These are phyloP conservation scores for Debaryomycetaceae sp. DNA, from an alignment of 1,139 yeast species.

Conservation along the genomic window DNA sequence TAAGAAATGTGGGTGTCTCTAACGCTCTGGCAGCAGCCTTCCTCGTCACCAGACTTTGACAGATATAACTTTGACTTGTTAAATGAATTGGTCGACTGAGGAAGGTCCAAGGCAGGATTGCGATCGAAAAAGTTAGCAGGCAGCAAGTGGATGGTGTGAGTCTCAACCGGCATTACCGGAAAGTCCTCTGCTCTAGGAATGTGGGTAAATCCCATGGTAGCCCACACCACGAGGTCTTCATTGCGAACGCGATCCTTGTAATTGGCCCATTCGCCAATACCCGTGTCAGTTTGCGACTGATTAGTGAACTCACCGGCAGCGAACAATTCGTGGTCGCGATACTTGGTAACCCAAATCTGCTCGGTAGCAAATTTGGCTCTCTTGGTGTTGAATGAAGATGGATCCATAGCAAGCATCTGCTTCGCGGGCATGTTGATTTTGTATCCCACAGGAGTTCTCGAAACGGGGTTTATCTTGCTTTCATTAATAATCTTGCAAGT, in stretches of 20 bases:
- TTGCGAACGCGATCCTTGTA: slow-evolving; percentile 67
- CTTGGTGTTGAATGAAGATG: slow-evolving; percentile 48
- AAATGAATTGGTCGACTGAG: slow-evolving; percentile 59
- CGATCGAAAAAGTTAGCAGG: slow-evolving; percentile 74
- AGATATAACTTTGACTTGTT: slow-evolving; percentile 51
- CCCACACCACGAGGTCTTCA: slow-evolving; percentile 78
- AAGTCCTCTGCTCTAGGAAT: slow-evolving; percentile 84
- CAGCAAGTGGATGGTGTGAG: slow-evolving; percentile 51
- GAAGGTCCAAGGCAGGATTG: slow-evolving; percentile 79
- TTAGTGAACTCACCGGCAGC: slow-evolving; percentile 78
- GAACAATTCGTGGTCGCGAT: slow-evolving; percentile 53
- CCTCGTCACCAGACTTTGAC: slow-evolving; percentile 12
- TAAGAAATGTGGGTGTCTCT: too few species aligned
- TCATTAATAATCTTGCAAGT: slow-evolving; percentile 74
- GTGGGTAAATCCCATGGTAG: slow-evolving; percentile 79
- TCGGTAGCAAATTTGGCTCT: slow-evolving; percentile 68
- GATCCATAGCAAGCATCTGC: slow-evolving; percentile 61
- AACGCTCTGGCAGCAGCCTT: slow-evolving; percentile 38
- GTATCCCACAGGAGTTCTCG: slow-evolving; percentile 75
- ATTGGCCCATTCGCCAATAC: slow-evolving; percentile 56
- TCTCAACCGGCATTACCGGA: slow-evolving; percentile 91
- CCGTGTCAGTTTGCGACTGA: slow-evolving; percentile 56
- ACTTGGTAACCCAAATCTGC: slow-evolving; percentile 69
- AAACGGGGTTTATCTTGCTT: slow-evolving; percentile 61
- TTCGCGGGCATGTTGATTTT: slow-evolving; percentile 71